phyloP scores from a whole-genome alignment of 768 basidiomycete species.

The Russula ochroleuca region DNA sequence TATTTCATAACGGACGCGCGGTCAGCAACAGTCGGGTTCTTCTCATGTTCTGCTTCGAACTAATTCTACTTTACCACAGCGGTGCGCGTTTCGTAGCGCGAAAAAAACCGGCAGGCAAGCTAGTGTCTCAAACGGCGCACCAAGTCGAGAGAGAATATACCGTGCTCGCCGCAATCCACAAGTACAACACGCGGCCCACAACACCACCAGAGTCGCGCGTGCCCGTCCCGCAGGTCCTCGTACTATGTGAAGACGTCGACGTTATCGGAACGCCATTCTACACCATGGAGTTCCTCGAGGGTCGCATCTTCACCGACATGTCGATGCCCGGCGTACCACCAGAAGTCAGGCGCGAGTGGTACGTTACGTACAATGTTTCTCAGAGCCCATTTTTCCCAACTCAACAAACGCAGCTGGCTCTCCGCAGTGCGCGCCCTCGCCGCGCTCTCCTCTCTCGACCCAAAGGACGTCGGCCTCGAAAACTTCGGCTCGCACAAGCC shows the following conservation, averaged over 20 bases:
- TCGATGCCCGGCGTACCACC: slow-evolving; percentile 65
- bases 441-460: slow-evolving; percentile 59
- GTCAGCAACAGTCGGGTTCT: slow-evolving; percentile 39
- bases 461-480: slow-evolving; percentile 59
- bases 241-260: slow-evolving; percentile 70
- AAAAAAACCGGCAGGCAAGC: slow-evolving; percentile 85
- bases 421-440: slow-evolving; percentile 69
- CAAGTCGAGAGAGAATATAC: slow-evolving; percentile 92
- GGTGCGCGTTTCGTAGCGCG: slow-evolving; percentile 78
- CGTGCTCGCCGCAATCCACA: slow-evolving; percentile 71
- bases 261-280: slow-evolving; percentile 92
- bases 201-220: slow-evolving; percentile 52
- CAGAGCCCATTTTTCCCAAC: too few relatives aligned
- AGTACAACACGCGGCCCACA: slow-evolving; percentile 55
- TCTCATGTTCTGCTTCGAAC: not conserved
- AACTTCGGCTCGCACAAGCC: slow-evolving; percentile 68
- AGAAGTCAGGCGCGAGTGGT: slow-evolving; percentile 65
- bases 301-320: slow-evolving; percentile 87
- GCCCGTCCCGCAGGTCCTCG: slow-evolving; percentile 81
- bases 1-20: slow-evolving; percentile 83
- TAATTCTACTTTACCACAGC: slow-evolving; percentile 7
- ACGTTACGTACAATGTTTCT: slow-evolving; percentile 34
- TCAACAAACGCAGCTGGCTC: slow-evolving; percentile 57
- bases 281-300: slow-evolving; percentile 93
- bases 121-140: slow-evolving; percentile 89